A percentile compares a stretch with the other conserved stretches of the same genome.
phyloP scores from a whole-genome alignment of 164 flowering plant species.

The Magnolia sinica region DNA sequence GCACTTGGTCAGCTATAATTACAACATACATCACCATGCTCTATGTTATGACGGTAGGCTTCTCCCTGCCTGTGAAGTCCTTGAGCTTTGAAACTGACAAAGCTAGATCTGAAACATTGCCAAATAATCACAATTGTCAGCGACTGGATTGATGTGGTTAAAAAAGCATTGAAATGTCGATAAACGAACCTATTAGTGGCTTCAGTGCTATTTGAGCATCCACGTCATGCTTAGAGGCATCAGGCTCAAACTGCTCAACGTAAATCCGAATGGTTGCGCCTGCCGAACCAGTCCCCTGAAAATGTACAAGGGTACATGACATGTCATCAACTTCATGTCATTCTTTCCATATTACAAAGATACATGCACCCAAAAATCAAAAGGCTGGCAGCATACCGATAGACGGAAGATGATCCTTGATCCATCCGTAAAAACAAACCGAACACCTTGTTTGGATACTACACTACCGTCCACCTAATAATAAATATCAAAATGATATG shows the following conservation, averaged over 20 bases:
- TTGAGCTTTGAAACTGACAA: slow-evolving; percentile 78
- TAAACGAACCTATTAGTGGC: slow-evolving; percentile 67
- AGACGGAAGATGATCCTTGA: slow-evolving; percentile 91
- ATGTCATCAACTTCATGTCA: not conserved
- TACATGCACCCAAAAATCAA: not conserved
- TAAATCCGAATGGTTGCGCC: slow-evolving; percentile 92
- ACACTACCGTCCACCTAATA: slow-evolving; percentile 89
- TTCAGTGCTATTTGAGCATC: slow-evolving; percentile 92
- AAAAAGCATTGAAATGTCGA: not conserved
- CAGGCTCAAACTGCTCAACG: slow-evolving; percentile 90
- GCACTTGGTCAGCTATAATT: too few relatives aligned
- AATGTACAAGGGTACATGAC: not conserved
- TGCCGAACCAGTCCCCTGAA: slow-evolving; percentile 97
- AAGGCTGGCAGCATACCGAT: slow-evolving; percentile 50
- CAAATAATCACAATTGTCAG: not conserved
- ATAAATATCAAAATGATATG: not conserved
- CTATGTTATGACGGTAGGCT: slow-evolving; percentile 97
- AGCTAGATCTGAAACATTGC: slow-evolving; percentile 63
- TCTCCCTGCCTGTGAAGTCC: slow-evolving; percentile 94
- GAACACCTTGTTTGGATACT: slow-evolving; percentile 86
- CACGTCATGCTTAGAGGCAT: slow-evolving; percentile 68
- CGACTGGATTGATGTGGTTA: not conserved
- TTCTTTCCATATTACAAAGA: not conserved
- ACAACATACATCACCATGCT: not conserved
- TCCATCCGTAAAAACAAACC: slow-evolving; percentile 94